Evolutionary conservation across 1,284 basidiomycete genomes (phyloP).

Genomic region (Pseudozyma hubeiensis): DNA sequence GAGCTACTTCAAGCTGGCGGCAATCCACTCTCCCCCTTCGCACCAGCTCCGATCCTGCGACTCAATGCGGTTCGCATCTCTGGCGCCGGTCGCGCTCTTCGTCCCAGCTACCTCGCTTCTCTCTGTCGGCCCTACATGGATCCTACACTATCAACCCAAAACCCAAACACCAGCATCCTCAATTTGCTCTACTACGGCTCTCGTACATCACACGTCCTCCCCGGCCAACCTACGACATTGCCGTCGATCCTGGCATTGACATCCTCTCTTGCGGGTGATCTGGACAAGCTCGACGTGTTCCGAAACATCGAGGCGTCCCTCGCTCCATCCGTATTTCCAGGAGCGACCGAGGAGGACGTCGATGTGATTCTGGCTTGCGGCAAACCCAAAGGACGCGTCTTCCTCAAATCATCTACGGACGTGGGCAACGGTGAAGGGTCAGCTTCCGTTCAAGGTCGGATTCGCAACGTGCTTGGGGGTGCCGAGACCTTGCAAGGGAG

Average conservation of each 20-base stretch:
- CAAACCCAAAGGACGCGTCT: constrained; percentile 82
- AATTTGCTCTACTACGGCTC: constrained; percentile 65
- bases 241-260: constrained; percentile 73
- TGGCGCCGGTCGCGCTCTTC: constrained; percentile 77
- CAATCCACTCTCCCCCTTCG: constrained; percentile 16
- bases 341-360: constrained; percentile 79
- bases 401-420: constrained; percentile 87
- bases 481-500: constrained; percentile 89
- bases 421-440: constrained; percentile 93
- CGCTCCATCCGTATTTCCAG: constrained; percentile 75
- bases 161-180: constrained; percentile 33
- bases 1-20: constrained; percentile 38
- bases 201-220: constrained; percentile 57
- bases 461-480: constrained; percentile 85
- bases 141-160: constrained; percentile 36
- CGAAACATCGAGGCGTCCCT: constrained; percentile 78
- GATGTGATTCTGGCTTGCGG: constrained; percentile 81
- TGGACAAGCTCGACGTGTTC: constrained; percentile 82
- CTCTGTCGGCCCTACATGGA: constrained; percentile 79
- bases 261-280: constrained; percentile 78
- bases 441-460: constrained; percentile 60
- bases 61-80: constrained; percentile 83
- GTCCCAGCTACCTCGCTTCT: constrained; percentile 81
- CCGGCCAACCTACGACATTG: constrained; percentile 54
- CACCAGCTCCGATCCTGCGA: constrained; percentile 52